phyloP scores from a whole-genome alignment of 345 rosid species.

The Gossypium turneri region DNA sequence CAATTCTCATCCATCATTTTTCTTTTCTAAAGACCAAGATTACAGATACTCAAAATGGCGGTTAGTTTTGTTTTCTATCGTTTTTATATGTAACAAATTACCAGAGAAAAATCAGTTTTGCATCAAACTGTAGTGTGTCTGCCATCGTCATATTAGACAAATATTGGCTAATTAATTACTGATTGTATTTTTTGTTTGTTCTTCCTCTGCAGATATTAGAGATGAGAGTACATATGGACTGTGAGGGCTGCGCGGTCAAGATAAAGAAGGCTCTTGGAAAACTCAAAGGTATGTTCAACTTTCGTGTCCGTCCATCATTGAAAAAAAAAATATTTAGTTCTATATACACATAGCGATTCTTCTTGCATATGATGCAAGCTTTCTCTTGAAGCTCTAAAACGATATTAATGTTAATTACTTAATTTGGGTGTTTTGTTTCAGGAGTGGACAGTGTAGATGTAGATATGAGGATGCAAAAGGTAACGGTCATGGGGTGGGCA shows the following conservation, averaged over 20 bases:
- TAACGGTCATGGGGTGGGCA: slow-evolving; percentile 70
- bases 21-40: not conserved
- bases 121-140: not conserved
- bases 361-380: not conserved
- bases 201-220: slow-evolving; percentile 46
- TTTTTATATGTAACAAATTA: not conserved
- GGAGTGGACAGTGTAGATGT: slow-evolving; percentile 64
- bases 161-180: not conserved
- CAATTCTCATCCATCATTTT: not conserved
- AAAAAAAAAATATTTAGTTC: too few species aligned
- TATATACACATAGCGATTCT: not conserved
- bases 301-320: not conserved
- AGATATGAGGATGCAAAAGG: slow-evolving; percentile 62
- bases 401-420: not conserved
- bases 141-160: too few species aligned
- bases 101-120: not conserved
- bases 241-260: slow-evolving; percentile 62
- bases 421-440: slow-evolving; percentile 15
- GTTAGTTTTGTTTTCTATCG: slow-evolving; percentile 21
- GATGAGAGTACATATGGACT: slow-evolving; percentile 69
- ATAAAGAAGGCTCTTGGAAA: slow-evolving; percentile 57
- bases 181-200: not conserved
- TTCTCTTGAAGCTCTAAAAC: not conserved
- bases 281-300: slow-evolving; percentile 41
- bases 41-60: slow-evolving; percentile 15